Percentiles rank a stretch among this genome's conserved stretches.
These are phyloP conservation scores for Pseudogymnoascus sp. DNA, from an alignment of 2,329 filamentous ascomycete genomes.

Conservation along the genomic window DNA sequence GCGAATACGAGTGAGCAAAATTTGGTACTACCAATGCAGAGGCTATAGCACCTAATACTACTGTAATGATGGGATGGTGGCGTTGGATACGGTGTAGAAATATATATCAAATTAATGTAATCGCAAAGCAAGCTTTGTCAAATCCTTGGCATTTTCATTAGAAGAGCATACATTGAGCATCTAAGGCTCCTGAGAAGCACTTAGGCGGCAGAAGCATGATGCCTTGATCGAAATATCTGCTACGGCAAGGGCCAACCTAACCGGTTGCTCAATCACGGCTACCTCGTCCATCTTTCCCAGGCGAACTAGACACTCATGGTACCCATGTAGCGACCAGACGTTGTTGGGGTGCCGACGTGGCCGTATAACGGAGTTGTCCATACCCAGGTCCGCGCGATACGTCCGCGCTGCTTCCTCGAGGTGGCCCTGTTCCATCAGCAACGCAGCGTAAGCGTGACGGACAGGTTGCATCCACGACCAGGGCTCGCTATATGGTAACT, in stretches of 20 bases:
- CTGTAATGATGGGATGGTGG: neutral
- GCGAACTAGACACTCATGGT: conserved; percentile 59
- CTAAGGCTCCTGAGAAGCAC: neutral
- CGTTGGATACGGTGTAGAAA: neutral
- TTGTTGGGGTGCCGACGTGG: conserved; percentile 64
- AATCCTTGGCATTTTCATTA: neutral
- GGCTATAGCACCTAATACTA: neutral
- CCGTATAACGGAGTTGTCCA: conserved; percentile 53
- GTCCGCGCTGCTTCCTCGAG: conserved; percentile 48
- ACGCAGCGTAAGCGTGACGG: conserved; percentile 62
- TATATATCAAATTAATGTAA: neutral
- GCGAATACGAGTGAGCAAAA: neutral
- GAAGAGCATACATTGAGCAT: neutral
- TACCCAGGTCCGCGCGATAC: conserved; percentile 55
- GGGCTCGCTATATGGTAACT: conserved; percentile 63
- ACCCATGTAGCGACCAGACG: conserved; percentile 68
- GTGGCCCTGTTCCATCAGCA: conserved; percentile 60
- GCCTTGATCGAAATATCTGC: conserved; percentile 53
- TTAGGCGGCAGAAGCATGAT: conserved; percentile 50
- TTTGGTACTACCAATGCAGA: neutral
- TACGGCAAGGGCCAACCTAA: conserved; percentile 45
- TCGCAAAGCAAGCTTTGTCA: neutral
- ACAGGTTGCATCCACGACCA: conserved; percentile 77
- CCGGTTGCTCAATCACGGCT: conserved; percentile 38
- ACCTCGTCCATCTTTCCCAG: conserved; percentile 45